Base-by-base conservation (phyloP, 2,329 filamentous ascomycete species). In the Colletotrichum cuscutae region DNA sequence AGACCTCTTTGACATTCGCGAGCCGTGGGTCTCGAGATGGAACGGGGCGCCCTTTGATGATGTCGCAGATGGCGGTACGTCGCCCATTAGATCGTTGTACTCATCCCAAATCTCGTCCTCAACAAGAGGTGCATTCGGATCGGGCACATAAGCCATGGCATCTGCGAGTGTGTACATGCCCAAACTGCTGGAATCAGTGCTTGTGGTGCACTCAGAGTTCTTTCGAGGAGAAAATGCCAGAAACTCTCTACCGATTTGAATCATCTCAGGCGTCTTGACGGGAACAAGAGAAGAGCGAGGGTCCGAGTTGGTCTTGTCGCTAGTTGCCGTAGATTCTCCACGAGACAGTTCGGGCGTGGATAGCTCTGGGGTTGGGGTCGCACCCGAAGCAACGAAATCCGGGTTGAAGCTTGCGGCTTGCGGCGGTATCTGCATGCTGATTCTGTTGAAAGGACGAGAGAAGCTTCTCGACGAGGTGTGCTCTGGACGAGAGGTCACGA, bases 51-150 rank as follows among this genome's bases (percentile, higher is more conserved):
- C 88, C 30, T 86, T 84, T 0, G 90, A 91, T 0, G 89, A 90
- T 1, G 86, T 88, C 5, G 87, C 84, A 1, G 89, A 90, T 1
- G 83, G 82, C 2, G 87, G 86, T 1, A 82, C 82, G 12, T 94
- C 92, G 65, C 94, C 93, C 66, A 98, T 89, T 13, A 98, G 85
- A 77, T 98, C 96, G 76, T 98, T 92, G 79, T 97, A 98, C 82
- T 97, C 96, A 64, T 95, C 92, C 96, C 96, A 98, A 1, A 98
- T 89, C 79, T 98, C 96, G 77, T 98, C 96, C 76, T 97, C 94
- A 1, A 85, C 90, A 4, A 92, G 87, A 0, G 90, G 91, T 4
- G 91, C 90, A 57, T 86, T 86, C 1, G 89, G 86, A 3, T 86
- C 84, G 0, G 93, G 93, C 26, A 93, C 85, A 2, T 94, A 83